Percentiles rank a stretch among this genome's conserved stretches.
These are phyloP conservation scores for Eutypella sp. DNA, from an alignment of 2,329 filamentous ascomycete genomes.

Conservation along the genomic window DNA sequence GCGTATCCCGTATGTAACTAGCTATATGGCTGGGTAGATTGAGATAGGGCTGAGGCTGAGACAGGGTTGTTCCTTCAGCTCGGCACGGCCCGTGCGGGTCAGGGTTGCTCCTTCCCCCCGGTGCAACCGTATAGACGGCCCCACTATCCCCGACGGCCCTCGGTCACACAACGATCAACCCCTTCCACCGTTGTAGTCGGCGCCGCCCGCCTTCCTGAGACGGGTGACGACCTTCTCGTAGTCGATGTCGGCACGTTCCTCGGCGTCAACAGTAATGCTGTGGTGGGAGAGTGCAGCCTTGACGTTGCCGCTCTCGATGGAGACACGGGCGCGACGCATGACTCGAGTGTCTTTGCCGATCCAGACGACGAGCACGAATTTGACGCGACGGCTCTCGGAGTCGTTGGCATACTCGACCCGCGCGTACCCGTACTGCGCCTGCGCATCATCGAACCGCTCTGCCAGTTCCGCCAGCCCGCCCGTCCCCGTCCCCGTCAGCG, in stretches of 20 bases:
- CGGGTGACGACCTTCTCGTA: conserved; percentile 56
- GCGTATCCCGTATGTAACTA: too few relatives aligned
- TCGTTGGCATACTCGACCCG: conserved; percentile 68
- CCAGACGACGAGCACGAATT: conserved; percentile 65
- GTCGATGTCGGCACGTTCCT: conserved; percentile 55
- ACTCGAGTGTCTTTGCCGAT: conserved; percentile 61
- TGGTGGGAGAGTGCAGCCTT: conserved; percentile 61
- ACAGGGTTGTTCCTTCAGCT: too few relatives aligned
- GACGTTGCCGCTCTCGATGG: conserved; percentile 61
- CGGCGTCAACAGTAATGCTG: conserved; percentile 59
- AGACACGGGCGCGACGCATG: conserved; percentile 66
- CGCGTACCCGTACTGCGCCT: conserved; percentile 63
- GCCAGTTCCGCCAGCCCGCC: conserved; percentile 58
- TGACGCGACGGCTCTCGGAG: conserved; percentile 62
- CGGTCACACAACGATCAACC: conserved; percentile 31
- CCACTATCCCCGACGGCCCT: not conserved
- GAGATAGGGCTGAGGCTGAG: too few relatives aligned
- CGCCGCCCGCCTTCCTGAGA: conserved; percentile 62
- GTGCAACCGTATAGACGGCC: not conserved
- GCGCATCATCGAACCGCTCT: conserved; percentile 48
- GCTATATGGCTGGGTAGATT: too few relatives aligned
- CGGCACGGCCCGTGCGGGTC: too few relatives aligned
- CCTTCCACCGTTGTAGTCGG: conserved; percentile 65
- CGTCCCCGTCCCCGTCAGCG: conserved; percentile 51
- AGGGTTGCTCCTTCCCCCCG: too few relatives aligned